phyloP scores from a whole-genome alignment of 495 filamentous ascomycete genomes.

The Xylaria acuta region DNA sequence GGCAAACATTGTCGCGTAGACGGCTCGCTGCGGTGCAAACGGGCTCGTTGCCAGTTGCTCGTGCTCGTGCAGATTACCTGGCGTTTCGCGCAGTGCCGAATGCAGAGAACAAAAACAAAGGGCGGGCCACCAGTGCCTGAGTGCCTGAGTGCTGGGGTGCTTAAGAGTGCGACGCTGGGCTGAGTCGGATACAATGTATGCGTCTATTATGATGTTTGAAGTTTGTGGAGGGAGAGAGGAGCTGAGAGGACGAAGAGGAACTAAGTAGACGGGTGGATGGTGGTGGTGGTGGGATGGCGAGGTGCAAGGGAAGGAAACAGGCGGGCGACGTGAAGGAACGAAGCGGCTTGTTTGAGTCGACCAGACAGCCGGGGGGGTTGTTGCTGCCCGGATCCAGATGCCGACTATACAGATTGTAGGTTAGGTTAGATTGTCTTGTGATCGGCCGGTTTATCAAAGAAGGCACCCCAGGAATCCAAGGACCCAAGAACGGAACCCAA shows the following conservation, averaged over 20 bases:
- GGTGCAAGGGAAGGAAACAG: background rate
- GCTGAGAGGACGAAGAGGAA: slow-evolving; percentile 21
- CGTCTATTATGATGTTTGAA: slow-evolving; percentile 21
- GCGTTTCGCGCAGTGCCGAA: slow-evolving; percentile 8
- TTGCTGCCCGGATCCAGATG: slow-evolving; percentile 12
- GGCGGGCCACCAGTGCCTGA: background rate
- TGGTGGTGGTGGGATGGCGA: slow-evolving; percentile 21
- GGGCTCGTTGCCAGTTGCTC: background rate
- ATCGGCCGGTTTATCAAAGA: background rate
- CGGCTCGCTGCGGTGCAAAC: background rate
- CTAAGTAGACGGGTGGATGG: slow-evolving; percentile 12
- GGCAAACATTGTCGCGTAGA: slow-evolving; percentile 36
- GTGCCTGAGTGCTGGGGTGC: background rate
- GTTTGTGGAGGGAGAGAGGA: slow-evolving; percentile 20
- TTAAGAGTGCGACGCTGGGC: background rate
- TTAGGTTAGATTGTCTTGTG: slow-evolving; percentile 3
- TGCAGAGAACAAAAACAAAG: slow-evolving; percentile 18
- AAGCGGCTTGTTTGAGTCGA: slow-evolving; percentile 13
- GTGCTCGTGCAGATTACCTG: background rate
- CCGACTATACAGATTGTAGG: background rate
- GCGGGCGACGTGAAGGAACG: background rate
- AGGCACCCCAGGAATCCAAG: background rate
- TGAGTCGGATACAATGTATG: slow-evolving; percentile 9
- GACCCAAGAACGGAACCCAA: too few species aligned
- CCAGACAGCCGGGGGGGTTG: slow-evolving; percentile 18